Evolutionary conservation across 78 protist genomes (phyloP).

Genomic region (Pelomyxa schiedti): DNA sequence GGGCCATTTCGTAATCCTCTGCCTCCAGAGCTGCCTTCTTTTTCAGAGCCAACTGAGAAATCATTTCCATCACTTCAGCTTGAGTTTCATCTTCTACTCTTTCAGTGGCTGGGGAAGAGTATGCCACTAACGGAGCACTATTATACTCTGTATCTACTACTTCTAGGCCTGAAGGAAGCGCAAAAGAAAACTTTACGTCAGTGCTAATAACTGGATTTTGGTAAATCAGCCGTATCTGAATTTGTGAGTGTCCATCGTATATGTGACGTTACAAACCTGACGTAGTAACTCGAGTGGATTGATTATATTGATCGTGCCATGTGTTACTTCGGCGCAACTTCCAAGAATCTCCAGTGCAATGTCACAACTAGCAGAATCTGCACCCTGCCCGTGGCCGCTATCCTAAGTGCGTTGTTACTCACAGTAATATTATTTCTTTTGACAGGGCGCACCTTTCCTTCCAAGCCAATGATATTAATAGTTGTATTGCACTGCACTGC

Average conservation of each 20-base stretch:
- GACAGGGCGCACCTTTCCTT: no score
- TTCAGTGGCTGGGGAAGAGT: neutral
- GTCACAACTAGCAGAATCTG: conserved; percentile 32
- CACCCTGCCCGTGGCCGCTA: neutral
- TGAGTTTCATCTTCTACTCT: neutral
- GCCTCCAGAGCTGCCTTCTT: neutral
- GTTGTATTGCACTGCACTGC: conserved; percentile 33
- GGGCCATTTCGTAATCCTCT: neutral
- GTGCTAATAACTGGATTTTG: conserved; percentile 39
- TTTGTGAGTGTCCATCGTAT: no score
- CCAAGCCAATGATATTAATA: conserved; percentile 24
- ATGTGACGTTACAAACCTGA: no score
- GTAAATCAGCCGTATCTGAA: conserved; percentile 7
- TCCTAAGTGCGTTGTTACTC: no score
- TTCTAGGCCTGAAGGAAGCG: conserved; percentile 6
- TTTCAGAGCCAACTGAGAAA: no score
- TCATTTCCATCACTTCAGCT: neutral
- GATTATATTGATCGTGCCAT: conserved; percentile 36
- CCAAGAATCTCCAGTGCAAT: conserved; percentile 19
- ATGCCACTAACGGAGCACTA: neutral
- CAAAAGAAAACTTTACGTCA: conserved; percentile 13
- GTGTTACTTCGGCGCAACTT: conserved; percentile 17
- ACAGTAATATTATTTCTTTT: no score
- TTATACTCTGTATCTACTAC: neutral
- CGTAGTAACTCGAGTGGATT: conserved; percentile 41